Evolutionary conservation across 2,329 filamentous ascomycete species (phyloP).

Genomic region (Aspergillus calidoustus): DNA sequence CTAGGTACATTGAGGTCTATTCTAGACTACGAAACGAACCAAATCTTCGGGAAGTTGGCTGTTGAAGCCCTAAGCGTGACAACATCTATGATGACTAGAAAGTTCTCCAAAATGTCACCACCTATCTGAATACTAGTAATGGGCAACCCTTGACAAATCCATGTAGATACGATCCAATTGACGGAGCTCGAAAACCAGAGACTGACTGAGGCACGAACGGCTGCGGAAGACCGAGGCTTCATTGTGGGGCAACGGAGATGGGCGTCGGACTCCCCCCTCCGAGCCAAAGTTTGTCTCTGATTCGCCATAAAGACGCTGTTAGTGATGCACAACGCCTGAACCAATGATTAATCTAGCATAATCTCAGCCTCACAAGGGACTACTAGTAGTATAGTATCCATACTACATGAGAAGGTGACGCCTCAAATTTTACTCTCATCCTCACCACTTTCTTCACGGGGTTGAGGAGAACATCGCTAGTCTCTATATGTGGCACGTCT

Average conservation of each 20-base stretch:
- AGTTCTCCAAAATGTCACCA: too few species aligned
- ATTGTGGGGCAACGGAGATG: not conserved
- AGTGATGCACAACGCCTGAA: too few species aligned
- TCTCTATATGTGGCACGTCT: not conserved
- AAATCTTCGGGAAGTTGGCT: too few species aligned
- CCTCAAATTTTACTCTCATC: not conserved
- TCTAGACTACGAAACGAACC: too few species aligned
- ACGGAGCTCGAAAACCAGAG: too few species aligned
- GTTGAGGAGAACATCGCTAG: not conserved
- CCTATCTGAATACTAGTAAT: too few species aligned
- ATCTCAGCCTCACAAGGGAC: not conserved
- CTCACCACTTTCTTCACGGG: not conserved
- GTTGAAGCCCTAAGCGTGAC: too few species aligned
- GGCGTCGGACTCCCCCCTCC: not conserved
- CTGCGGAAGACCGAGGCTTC: not conserved
- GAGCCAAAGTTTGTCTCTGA: not conserved
- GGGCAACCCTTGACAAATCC: too few species aligned
- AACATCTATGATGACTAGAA: too few species aligned
- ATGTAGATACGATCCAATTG: not conserved
- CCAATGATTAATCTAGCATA: not conserved
- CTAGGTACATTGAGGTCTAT: too few species aligned
- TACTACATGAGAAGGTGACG: not conserved
- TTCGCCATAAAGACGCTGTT: not conserved
- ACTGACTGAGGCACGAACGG: too few species aligned
- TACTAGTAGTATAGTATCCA: not conserved